Evolutionary conservation across 257 asterid genomes (phyloP).

Genomic region (Linderniella brevidens): DNA sequence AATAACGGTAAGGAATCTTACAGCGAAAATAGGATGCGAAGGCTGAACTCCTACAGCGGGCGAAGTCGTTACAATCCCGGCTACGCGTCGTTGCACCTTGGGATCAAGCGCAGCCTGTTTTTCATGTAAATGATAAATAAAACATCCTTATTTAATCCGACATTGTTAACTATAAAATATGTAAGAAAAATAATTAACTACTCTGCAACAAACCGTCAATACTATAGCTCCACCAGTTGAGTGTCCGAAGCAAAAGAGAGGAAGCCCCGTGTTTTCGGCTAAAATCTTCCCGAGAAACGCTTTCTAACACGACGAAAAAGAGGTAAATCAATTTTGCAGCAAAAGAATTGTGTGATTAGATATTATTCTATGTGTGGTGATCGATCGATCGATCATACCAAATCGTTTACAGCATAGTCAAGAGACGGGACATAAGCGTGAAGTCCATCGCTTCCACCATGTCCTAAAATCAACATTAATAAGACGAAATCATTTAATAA

Average conservation of each 20-base stretch:
- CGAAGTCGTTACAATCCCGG: conserved; percentile 70
- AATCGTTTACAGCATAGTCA: conserved; percentile 57
- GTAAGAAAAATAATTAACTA: no score
- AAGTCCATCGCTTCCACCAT: conserved; percentile 91
- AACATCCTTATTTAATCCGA: not conserved
- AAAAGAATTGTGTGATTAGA: not conserved
- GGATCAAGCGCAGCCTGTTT: conserved; percentile 71
- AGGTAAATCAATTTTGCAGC: conserved; percentile 1
- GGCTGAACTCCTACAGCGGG: conserved; percentile 94
- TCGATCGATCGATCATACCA: conserved; percentile 30
- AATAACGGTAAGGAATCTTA: no score
- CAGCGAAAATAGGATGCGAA: conserved; percentile 66
- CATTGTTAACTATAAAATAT: not conserved
- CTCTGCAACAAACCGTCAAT: conserved; percentile 36
- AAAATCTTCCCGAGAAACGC: conserved; percentile 35
- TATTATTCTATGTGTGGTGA: no score
- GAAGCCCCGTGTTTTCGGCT: conserved; percentile 49
- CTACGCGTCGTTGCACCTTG: conserved; percentile 31
- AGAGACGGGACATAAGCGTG: conserved; percentile 85
- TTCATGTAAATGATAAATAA: not conserved
- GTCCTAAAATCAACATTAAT: conserved; percentile 29
- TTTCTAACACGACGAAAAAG: conserved; percentile 25
- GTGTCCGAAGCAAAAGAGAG: conserved; percentile 87
- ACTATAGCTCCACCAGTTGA: conserved; percentile 89
- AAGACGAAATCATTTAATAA: not conserved